These are phyloP conservation scores for Angophora floribunda DNA, from an alignment of 345 rosid species.

Conservation along the genomic window DNA sequence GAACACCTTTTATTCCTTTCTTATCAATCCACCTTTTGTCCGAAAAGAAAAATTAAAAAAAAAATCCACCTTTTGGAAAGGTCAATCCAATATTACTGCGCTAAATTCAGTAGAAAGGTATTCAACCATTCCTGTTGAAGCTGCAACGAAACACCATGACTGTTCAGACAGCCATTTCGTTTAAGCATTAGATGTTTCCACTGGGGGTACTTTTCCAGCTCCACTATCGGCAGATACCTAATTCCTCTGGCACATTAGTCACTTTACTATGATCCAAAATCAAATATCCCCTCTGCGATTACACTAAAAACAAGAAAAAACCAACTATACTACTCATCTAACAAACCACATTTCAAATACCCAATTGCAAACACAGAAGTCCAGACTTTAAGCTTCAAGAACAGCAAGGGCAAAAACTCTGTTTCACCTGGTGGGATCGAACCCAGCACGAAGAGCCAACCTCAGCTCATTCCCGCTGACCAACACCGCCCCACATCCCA, in stretches of 20 bases:
- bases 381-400: not conserved
- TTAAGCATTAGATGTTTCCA: not conserved
- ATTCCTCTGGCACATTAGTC: not conserved
- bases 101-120: not conserved
- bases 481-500: slow-evolving; percentile 93
- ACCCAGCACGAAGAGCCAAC: slow-evolving; percentile 80
- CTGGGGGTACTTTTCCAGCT: not conserved
- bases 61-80: not conserved
- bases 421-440: slow-evolving; percentile 75
- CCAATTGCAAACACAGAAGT: not conserved
- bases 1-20: not conserved
- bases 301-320: not conserved
- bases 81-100: not conserved
- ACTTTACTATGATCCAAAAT: not conserved
- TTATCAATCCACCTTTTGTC: not conserved
- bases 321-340: not conserved
- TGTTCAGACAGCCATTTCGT: not conserved
- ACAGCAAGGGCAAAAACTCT: not conserved
- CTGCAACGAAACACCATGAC: not conserved
- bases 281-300: not conserved
- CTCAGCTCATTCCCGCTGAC: slow-evolving; percentile 97
- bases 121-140: not conserved
- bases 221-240: not conserved
- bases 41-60: too few relatives aligned
- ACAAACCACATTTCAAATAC: not conserved